A percentile compares a stretch with the other conserved stretches of the same genome.
phyloP scores from a whole-genome alignment of 805 yeast genomes.

The Ogataea nakhonphanomensis region DNA sequence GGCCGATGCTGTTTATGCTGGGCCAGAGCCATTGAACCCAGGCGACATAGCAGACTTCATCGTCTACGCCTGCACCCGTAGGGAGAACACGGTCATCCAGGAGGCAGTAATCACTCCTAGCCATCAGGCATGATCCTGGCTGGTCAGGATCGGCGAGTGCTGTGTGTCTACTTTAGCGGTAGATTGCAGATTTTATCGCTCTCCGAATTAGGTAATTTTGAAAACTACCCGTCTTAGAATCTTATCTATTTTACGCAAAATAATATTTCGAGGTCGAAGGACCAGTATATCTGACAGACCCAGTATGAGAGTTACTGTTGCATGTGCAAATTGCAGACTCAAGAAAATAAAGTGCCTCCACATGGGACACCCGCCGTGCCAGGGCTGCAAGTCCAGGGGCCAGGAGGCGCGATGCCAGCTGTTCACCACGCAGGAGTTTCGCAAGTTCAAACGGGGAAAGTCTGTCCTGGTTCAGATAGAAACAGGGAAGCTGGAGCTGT shows the following conservation, averaged over 20 bases:
- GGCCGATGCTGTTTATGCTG: slow-evolving; percentile 55
- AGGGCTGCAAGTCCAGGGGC: slow-evolving; percentile 11
- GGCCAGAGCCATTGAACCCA: slow-evolving; percentile 53
- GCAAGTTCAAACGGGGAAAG: slow-evolving; percentile 7
- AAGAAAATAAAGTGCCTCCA: slow-evolving; percentile 17
- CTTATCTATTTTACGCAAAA: neutral
- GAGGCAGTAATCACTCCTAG: slow-evolving; percentile 39
- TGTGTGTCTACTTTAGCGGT: neutral
- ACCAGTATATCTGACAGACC: neutral
- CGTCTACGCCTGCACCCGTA: slow-evolving; percentile 55
- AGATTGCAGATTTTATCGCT: too few species aligned
- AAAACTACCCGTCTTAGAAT: neutral
- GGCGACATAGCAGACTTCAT: slow-evolving; percentile 61
- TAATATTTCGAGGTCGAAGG: too few species aligned
- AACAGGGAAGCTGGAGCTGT: slow-evolving; percentile 1
- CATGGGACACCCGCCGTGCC: slow-evolving; percentile 13
- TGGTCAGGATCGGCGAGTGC: neutral
- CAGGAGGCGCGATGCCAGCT: slow-evolving; percentile 8
- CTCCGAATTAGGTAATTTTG: too few species aligned
- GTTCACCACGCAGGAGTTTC: slow-evolving; percentile 16
- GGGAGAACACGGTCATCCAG: slow-evolving; percentile 57
- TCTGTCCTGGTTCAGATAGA: neutral
- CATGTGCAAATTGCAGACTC: slow-evolving; percentile 14
- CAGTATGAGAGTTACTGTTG: slow-evolving; percentile 16
- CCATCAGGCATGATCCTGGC: slow-evolving; percentile 4